Conservation (phyloP, 148 eudicot species). For the Suaeda aralocaspica region DNA sequence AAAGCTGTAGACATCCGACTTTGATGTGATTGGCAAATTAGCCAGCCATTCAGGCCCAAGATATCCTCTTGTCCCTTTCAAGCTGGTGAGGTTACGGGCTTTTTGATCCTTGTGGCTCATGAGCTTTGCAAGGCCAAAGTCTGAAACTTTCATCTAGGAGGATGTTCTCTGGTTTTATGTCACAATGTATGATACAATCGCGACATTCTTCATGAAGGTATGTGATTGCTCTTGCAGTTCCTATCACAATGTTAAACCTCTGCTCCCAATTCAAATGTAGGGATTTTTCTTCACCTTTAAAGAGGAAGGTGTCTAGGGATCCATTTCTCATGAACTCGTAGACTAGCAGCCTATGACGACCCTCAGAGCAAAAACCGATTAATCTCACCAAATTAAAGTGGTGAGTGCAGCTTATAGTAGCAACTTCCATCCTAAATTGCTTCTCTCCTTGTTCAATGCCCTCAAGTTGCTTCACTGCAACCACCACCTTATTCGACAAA, state of each 20-base stretch:
- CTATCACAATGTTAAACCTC: constrained; percentile 61
- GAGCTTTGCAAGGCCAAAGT: constrained; percentile 86
- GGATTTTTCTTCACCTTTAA: constrained; percentile 31
- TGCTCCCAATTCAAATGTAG: constrained; percentile 55
- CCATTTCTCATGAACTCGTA: constrained; percentile 90
- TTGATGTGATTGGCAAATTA: constrained; percentile 70
- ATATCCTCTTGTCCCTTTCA: constrained; percentile 86
- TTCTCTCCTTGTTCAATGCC: constrained; percentile 90
- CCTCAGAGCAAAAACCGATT: constrained; percentile 87
- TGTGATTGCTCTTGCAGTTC: constrained; percentile 71
- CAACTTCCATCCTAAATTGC: constrained; percentile 89
- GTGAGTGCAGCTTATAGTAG: constrained; percentile 82
- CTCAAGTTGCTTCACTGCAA: constrained; percentile 75
- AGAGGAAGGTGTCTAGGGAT: constrained; percentile 67
- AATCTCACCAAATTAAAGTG: constrained; percentile 78
- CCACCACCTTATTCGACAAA: constrained; percentile 41
- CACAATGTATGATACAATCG: constrained; percentile 84
- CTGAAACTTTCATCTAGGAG: constrained; percentile 82
- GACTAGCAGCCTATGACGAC: constrained; percentile 71
- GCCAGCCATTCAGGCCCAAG: constrained; percentile 90
- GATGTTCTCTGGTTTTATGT: constrained; percentile 85
- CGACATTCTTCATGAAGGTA: constrained; percentile 92
- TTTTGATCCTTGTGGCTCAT: constrained; percentile 52
- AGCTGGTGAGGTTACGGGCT: constrained; percentile 43
- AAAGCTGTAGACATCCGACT: constrained; percentile 78